Evolutionary conservation across 2,329 filamentous ascomycete species (phyloP).

Genomic region (Atkinsonella hypoxylon): DNA sequence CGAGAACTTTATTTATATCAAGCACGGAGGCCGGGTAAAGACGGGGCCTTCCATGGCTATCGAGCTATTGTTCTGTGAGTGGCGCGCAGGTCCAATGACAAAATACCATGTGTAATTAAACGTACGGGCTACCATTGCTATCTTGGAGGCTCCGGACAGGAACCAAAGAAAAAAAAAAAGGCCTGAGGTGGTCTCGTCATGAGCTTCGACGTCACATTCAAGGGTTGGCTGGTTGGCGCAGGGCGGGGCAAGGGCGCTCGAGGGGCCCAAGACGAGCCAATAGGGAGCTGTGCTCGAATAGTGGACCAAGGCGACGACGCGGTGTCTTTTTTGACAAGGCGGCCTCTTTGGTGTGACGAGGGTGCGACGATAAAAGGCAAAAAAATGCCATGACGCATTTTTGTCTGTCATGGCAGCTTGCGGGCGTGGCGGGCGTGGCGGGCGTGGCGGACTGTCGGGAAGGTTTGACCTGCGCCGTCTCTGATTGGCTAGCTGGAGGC

Average conservation of each 20-base stretch:
- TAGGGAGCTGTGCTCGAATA: not conserved
- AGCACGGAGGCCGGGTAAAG: not conserved
- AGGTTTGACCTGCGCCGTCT: not conserved
- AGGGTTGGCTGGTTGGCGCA: not conserved
- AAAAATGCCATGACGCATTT: conserved; percentile 17
- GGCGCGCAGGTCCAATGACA: no score
- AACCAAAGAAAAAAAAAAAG: no score
- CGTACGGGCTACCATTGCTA: no score
- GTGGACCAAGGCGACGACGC: no score
- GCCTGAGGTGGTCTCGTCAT: not conserved
- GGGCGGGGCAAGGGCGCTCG: not conserved
- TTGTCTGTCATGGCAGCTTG: conserved; percentile 13
- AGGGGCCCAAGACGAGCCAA: not conserved
- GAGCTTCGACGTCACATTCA: not conserved
- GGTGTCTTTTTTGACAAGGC: no score
- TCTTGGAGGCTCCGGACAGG: no score
- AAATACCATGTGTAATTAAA: no score
- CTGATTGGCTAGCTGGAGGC: conserved; percentile 4
- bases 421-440: conserved; percentile 1
- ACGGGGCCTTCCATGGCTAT: not conserved
- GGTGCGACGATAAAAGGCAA: conserved; percentile 2
- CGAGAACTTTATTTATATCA: not conserved
- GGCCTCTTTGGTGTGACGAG: no score
- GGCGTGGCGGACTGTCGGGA: no score
- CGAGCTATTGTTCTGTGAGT: not conserved